phyloP scores from a whole-genome alignment of 2,329 filamentous ascomycete genomes.

The Fusarium solani-melongenae region DNA sequence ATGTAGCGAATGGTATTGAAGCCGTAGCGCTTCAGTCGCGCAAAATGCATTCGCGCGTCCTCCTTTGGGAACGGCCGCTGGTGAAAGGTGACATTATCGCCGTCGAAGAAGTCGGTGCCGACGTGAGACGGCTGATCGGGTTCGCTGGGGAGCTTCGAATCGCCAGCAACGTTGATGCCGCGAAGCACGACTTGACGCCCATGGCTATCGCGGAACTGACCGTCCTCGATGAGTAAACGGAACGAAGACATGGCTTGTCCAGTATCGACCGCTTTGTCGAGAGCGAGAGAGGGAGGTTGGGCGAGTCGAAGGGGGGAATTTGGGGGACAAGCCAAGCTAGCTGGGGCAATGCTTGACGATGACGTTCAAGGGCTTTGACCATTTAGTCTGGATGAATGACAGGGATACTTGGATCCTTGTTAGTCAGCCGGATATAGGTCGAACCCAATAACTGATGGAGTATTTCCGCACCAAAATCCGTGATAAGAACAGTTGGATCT shows the following conservation, averaged over 20 bases:
- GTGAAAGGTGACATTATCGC: constrained; percentile 90
- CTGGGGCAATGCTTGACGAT: constrained; percentile 25
- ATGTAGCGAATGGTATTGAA: constrained; percentile 98
- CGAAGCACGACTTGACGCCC: constrained; percentile 89
- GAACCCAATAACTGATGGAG: neutral
- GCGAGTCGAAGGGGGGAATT: constrained; percentile 15
- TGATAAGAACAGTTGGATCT: neutral
- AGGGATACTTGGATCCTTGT: constrained; percentile 20
- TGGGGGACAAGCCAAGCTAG: constrained; percentile 25
- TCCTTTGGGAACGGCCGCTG: constrained; percentile 84
- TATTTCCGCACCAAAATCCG: neutral
- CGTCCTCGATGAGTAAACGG: constrained; percentile 85
- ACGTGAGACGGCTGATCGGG: constrained; percentile 87
- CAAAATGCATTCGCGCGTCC: constrained; percentile 88
- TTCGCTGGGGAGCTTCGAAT: constrained; percentile 87
- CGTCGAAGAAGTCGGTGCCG: constrained; percentile 85
- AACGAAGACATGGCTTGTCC: constrained; percentile 73
- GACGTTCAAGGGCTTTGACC: constrained; percentile 35
- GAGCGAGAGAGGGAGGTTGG: constrained; percentile 11
- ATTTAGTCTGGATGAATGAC: constrained; percentile 1
- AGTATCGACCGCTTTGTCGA: constrained; percentile 6
- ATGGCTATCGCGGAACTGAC: constrained; percentile 82
- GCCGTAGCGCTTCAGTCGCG: constrained; percentile 85
- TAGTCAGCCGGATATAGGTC: constrained; percentile 30
- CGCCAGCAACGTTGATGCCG: constrained; percentile 93